Evolutionary conservation across 2,329 filamentous ascomycete species (phyloP).

Genomic region (Trichoderma brevicompactum): DNA sequence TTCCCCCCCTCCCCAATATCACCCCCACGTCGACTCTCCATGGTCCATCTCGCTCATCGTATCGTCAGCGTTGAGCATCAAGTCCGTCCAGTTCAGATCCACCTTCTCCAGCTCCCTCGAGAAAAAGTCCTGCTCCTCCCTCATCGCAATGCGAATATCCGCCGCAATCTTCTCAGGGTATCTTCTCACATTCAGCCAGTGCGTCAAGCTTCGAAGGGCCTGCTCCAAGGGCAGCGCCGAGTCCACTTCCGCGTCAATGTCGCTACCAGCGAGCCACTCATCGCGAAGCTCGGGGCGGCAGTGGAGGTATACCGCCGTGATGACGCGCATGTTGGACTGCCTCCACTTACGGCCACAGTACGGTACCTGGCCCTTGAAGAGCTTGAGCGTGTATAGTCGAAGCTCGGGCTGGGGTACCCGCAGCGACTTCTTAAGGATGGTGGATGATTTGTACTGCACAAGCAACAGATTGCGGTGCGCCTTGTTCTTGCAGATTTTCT

Average conservation of each 20-base stretch:
- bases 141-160: constrained; percentile 61
- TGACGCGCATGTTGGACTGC: constrained; percentile 97
- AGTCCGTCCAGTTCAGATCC: constrained; percentile 57
- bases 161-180: constrained; percentile 79
- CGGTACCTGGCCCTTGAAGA: constrained; percentile 98
- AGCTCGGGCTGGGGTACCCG: constrained; percentile 88
- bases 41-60: constrained; percentile 43
- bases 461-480: constrained; percentile 92
- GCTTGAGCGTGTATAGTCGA: constrained; percentile 91
- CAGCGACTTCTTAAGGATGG: constrained; percentile 87
- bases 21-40: constrained; percentile 38
- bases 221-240: constrained; percentile 91
- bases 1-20: not conserved
- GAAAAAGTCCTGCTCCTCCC: constrained; percentile 81
- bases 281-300: constrained; percentile 91
- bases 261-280: constrained; percentile 90
- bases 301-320: constrained; percentile 94
- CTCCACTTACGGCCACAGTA: constrained; percentile 99
- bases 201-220: constrained; percentile 82
- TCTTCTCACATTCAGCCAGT: constrained; percentile 87
- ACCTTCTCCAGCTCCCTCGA: constrained; percentile 75
- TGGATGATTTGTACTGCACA: constrained; percentile 92
- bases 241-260: constrained; percentile 92
- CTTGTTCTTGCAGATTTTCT: constrained; percentile 96
- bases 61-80: constrained; percentile 43